Percentiles rank a stretch among this genome's conserved stretches.
Evolutionary conservation across 23 red algal species (phyloP).

Genomic region (Pyropia haitanensis): DNA sequence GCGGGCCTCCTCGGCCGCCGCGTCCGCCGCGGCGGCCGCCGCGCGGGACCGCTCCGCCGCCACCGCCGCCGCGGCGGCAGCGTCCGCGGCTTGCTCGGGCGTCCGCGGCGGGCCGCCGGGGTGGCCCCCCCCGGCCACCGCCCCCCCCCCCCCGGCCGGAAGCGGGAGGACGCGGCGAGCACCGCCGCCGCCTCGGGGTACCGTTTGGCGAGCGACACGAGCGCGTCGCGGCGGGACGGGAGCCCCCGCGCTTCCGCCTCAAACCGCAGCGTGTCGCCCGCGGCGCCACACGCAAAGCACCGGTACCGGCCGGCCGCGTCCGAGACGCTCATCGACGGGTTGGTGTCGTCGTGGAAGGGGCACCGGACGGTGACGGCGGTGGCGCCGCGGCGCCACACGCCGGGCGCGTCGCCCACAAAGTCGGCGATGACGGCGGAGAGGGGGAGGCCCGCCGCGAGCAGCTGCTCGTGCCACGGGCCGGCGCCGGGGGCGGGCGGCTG

Average conservation of each 20-base stretch:
- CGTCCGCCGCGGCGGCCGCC: constrained; percentile 1
- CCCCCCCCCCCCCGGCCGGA: no score
- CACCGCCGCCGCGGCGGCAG: constrained; percentile 1
- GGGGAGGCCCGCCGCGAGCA: constrained; percentile 3
- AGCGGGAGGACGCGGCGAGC: constrained; percentile 1
- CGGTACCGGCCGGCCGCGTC: constrained; percentile 29
- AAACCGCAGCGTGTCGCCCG: constrained; percentile 50
- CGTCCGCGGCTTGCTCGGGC: constrained; percentile 13
- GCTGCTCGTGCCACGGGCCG: no score
- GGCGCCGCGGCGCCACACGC: constrained; percentile 8
- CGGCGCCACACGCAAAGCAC: constrained; percentile 82
- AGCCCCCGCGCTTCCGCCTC: constrained; percentile 25
- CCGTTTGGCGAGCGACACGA: constrained; percentile 24
- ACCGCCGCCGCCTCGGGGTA: constrained; percentile 17
- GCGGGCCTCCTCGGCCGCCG: not conserved
- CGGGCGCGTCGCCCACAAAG: constrained; percentile 13
- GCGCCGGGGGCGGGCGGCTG: no score
- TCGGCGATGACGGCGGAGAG: constrained; percentile 37
- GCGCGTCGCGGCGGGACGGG: constrained; percentile 30
- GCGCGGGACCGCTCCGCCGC: not conserved
- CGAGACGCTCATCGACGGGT: constrained; percentile 44
- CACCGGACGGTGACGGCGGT: constrained; percentile 36
- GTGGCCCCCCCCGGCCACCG: not conserved
- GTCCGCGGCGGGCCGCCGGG: not conserved
- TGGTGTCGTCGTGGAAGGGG: constrained; percentile 82